phyloP scores from a whole-genome alignment of 1,139 yeast species.

The Scheffersomyces stambukii region DNA sequence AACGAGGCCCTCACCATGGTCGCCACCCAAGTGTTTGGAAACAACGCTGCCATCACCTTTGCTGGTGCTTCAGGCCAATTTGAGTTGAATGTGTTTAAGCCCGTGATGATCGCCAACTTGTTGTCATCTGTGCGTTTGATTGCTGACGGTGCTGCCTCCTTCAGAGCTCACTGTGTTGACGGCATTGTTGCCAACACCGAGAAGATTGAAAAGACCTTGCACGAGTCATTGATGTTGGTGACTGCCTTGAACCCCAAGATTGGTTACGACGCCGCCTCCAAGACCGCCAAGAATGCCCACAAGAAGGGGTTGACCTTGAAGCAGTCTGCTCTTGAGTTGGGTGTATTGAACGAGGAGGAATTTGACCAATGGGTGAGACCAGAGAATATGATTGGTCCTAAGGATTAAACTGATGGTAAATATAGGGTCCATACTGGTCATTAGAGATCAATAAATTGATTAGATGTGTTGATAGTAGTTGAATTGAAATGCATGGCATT shows the following conservation, averaged over 20 bases:
- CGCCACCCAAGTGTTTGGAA: constrained; percentile 90
- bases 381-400: constrained; percentile 92
- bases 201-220: constrained; percentile 73
- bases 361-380: constrained; percentile 93
- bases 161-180: constrained; percentile 85
- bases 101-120: constrained; percentile 82
- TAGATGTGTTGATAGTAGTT: too few species aligned
- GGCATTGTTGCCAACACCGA: constrained; percentile 82
- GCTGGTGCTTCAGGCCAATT: constrained; percentile 96
- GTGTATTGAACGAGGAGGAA: constrained; percentile 69
- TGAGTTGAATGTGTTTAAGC: constrained; percentile 92
- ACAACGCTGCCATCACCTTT: constrained; percentile 83
- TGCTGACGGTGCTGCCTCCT: constrained; percentile 79
- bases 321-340: constrained; percentile 81
- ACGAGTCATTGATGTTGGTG: constrained; percentile 89
- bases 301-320: constrained; percentile 88
- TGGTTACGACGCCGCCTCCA: constrained; percentile 90
- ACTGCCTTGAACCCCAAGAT: constrained; percentile 95
- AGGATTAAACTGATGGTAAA: constrained; percentile 12
- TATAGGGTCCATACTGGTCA: too few species aligned
- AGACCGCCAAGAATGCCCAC: constrained; percentile 94
- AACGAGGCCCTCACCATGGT: constrained; percentile 96
- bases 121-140: constrained; percentile 74
- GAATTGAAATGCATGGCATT: too few species aligned
- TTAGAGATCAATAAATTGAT: too few species aligned